A percentile compares a stretch with the other conserved stretches of the same genome.
Conservation (phyloP, 805 yeast genomes). For the Yamadazyma philogaea region DNA sequence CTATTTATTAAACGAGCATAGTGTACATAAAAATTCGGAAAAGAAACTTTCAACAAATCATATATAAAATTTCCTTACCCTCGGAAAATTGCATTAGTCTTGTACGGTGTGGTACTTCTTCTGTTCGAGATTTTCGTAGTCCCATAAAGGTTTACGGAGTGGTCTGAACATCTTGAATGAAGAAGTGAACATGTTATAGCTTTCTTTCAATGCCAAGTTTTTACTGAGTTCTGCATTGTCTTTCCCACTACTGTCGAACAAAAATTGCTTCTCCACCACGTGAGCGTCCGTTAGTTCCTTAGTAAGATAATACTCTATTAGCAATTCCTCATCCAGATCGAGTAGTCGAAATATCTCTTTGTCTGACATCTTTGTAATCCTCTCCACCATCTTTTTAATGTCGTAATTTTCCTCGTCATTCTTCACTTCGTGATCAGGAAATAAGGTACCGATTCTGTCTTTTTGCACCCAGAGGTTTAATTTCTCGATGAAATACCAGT, state of each 20-base stretch:
- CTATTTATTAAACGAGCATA: conserved; percentile 1
- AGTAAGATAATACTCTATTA: conserved; percentile 21
- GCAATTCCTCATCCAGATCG: conserved; percentile 16
- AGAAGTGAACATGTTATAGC: conserved; percentile 16
- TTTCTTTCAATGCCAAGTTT: conserved; percentile 5
- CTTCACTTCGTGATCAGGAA: conserved; percentile 12
- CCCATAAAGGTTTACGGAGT: conserved; percentile 19
- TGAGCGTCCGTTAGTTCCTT: conserved; percentile 20
- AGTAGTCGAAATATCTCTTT: conserved; percentile 17
- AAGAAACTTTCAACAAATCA: neutral
- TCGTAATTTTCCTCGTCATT: conserved; percentile 9
- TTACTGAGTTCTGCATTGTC: conserved; percentile 9
- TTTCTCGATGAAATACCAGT: conserved; percentile 17
- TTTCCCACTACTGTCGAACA: conserved; percentile 17
- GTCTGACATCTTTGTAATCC: conserved; percentile 14
- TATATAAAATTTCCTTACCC: neutral
- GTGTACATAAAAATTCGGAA: conserved; percentile 1
- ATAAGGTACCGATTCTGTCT: conserved; percentile 11
- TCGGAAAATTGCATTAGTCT: too few species aligned
- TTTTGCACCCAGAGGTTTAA: conserved; percentile 18
- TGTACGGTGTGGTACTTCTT: conserved; percentile 3
- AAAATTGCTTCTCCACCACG: conserved; percentile 16
- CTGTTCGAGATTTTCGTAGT: conserved; percentile 19
- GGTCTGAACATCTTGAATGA: conserved; percentile 20
- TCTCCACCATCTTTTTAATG: conserved; percentile 4